A percentile compares a stretch with the other conserved stretches of the same genome.
These are phyloP conservation scores for Trichoderma harzianum DNA, from an alignment of 2,329 filamentous ascomycete species.

Conservation along the genomic window DNA sequence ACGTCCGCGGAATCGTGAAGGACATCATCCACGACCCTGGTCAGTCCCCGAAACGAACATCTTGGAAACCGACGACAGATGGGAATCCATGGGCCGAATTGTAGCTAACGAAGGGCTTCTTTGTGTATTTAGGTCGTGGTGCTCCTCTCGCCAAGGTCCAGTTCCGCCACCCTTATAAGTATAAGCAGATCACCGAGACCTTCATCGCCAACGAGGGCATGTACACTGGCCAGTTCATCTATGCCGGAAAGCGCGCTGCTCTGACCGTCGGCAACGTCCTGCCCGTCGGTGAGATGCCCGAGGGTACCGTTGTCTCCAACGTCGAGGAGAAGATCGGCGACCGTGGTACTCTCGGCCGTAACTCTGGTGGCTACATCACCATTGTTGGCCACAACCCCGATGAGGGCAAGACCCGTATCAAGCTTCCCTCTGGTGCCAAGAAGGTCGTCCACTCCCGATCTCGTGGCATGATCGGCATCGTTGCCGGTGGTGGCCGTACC, in stretches of 20 bases:
- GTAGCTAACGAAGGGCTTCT: conserved; percentile 26
- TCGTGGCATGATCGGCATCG: conserved; percentile 99
- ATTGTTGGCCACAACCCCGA: conserved; percentile 97
- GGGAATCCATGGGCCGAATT: conserved; percentile 18
- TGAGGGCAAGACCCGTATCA: conserved; percentile 99
- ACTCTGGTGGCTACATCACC: conserved; percentile 99
- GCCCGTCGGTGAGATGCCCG: conserved; percentile 87
- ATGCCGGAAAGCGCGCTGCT: conserved; percentile 97
- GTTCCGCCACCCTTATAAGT: conserved; percentile 98
- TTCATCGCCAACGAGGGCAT: conserved; percentile 99
- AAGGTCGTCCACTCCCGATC: conserved; percentile 92
- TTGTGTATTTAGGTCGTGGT: conserved; percentile 60
- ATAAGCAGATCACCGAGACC: conserved; percentile 96
- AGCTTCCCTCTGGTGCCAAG: conserved; percentile 98
- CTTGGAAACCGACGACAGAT: conserved; percentile 18
- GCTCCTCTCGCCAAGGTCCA: conserved; percentile 94
- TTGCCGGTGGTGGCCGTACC: conserved; percentile 98
- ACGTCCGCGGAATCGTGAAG: conserved; percentile 95
- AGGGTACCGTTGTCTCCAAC: conserved; percentile 99
- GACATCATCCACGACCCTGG: conserved; percentile 99
- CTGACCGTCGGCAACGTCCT: conserved; percentile 98
- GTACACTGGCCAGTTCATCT: conserved; percentile 99
- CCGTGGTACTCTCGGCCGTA: conserved; percentile 92
- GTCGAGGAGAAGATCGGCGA: conserved; percentile 99
- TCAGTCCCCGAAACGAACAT: conserved; percentile 30